Conservation (phyloP, 2,329 filamentous ascomycete species). For the Ustulina deusta region DNA sequence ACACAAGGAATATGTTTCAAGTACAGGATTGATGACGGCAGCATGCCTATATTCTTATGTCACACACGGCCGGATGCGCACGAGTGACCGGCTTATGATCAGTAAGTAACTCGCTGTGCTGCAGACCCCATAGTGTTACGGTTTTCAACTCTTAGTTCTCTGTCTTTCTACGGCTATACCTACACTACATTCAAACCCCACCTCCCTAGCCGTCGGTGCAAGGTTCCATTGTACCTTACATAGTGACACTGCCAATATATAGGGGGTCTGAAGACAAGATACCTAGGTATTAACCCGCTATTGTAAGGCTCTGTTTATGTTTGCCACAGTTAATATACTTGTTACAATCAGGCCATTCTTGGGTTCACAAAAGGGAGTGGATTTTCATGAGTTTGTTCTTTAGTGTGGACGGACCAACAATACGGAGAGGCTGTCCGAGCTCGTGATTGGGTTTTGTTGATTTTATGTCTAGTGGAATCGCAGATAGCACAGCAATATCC, state of each 20-base stretch:
- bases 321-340: not conserved
- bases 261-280: not conserved
- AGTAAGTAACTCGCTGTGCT: not conserved
- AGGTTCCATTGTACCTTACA: not conserved
- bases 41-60: not conserved
- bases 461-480: not conserved
- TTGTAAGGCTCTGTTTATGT: not conserved
- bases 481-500: not conserved
- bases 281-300: not conserved
- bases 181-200: not conserved
- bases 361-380: slow-evolving; percentile 5
- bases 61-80: not conserved
- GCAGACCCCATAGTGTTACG: not conserved
- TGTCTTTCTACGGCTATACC: not conserved
- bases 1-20: slow-evolving; percentile 26
- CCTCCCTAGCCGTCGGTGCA: not conserved
- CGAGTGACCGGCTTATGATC: not conserved
- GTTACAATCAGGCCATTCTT: not conserved
- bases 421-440: slow-evolving; percentile 19
- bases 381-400: not conserved
- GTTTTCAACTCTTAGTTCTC: not conserved
- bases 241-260: not conserved
- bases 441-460: slow-evolving; percentile 9
- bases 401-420: not conserved
- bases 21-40: slow-evolving; percentile 11